Percentiles rank a stretch among this genome's conserved stretches.
These are phyloP conservation scores for Dendryphion nanum DNA, from an alignment of 2,329 filamentous ascomycete genomes.

Conservation along the genomic window DNA sequence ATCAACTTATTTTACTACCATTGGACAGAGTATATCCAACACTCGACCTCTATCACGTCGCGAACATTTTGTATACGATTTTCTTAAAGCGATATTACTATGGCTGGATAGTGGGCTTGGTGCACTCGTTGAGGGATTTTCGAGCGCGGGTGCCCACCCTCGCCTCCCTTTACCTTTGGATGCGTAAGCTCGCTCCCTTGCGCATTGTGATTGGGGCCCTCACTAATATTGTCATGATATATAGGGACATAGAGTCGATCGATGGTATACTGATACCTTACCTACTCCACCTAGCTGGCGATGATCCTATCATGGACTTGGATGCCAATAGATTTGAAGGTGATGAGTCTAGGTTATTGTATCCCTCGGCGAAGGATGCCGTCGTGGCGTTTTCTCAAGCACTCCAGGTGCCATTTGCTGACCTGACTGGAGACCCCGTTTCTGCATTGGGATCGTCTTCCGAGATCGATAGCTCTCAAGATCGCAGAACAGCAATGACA, in stretches of 20 bases:
- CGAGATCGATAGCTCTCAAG: conserved; percentile 37
- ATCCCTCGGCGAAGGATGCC: conserved; percentile 53
- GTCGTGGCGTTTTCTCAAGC: conserved; percentile 57
- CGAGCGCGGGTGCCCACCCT: conserved; percentile 42
- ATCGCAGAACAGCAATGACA: conserved; percentile 42
- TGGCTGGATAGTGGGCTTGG: conserved; percentile 61
- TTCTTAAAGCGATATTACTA: conserved; percentile 61
- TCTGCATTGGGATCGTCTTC: conserved; percentile 16
- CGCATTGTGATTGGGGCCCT: conserved; percentile 52
- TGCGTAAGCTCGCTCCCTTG: too few species aligned
- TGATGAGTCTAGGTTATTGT: conserved; percentile 54
- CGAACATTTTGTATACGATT: conserved; percentile 63
- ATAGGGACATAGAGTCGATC: too few species aligned
- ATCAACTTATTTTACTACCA: conserved; percentile 48
- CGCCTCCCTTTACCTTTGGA: conserved; percentile 57
- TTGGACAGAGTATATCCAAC: conserved; percentile 43
- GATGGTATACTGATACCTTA: conserved; percentile 60
- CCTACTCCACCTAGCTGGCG: conserved; percentile 53
- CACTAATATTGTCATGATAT: conserved; percentile 51
- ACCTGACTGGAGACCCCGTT: conserved; percentile 44
- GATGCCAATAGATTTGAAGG: conserved; percentile 59
- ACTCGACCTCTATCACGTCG: conserved; percentile 34
- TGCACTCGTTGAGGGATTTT: conserved; percentile 57
- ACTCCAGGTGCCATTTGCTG: conserved; percentile 52
- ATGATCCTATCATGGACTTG: conserved; percentile 53